Base-by-base conservation (phyloP, 768 basidiomycete genomes). In the Leccinellum luteum region DNA sequence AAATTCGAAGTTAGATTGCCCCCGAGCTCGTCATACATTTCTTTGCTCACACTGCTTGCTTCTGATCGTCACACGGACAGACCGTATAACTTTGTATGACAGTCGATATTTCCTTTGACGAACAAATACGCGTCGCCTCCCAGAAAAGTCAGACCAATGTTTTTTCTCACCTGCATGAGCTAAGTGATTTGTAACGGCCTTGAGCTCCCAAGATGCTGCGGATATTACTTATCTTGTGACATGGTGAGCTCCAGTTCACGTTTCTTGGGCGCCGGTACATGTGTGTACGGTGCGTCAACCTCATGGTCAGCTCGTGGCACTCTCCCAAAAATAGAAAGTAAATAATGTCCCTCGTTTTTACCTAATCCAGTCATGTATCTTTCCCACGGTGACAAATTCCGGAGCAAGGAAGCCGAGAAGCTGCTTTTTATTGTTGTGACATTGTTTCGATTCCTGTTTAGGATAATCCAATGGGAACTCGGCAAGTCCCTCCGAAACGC, bases 341-440 rank as follows among this genome's bases (percentile, higher is more conserved):
- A 10, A 35, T 47, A 52, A 41, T 25, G 52, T 59, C 55, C 44
- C 53, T 54, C 54, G 41, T 54, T 57, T 58, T 31, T 49, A 47
- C 57, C 54, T 41, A 44, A 52, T 41, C 12, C 31, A 48, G 31
- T 34, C 19, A 45, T 43, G 15, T 21, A 8, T 14, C 28, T 3
- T 60, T 65, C 63, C 45, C 67, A 62, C 63, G 57, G 17, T 45
- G 19, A 55, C 48, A 45, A 43, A 54, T 50, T 53, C 56, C 56
- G 61, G 67, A 59, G 53, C 56, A 57, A 60, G 56, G 66, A 69
- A 64, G 56, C 43, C 53, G 44, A 52, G 58, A 67, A 69, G 68
- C 47, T 6, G 21, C 28, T 32, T 44, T 44, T 19, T 67, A 69
- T 67, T 67, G 54, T 66, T 54, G 35, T 45, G 47, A 41, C 43